Conservation (phyloP, 208 protist genomes). For the Acanthamoeba royreba region DNA sequence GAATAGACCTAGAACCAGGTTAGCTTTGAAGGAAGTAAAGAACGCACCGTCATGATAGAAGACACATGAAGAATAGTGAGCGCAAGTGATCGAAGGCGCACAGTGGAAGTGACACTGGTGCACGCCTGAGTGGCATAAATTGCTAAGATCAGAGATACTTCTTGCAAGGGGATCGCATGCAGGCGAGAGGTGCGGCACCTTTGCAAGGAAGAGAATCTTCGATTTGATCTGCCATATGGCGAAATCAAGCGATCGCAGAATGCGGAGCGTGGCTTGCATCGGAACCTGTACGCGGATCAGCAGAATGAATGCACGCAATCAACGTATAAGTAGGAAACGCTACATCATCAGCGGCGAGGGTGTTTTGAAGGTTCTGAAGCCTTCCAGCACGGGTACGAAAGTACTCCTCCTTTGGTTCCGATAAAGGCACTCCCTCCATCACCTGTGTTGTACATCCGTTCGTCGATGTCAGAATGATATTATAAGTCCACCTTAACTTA, state of each 20-base stretch:
- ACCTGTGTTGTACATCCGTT: neutral
- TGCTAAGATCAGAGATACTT: too few species aligned
- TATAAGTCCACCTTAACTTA: too few species aligned
- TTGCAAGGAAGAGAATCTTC: neutral
- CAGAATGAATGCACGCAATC: neutral
- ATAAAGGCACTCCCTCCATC: neutral
- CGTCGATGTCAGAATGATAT: too few species aligned
- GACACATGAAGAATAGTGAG: neutral
- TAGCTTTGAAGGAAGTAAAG: neutral
- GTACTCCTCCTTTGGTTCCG: neutral
- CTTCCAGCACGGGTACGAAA: neutral
- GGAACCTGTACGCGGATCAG: neutral
- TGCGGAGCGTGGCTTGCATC: neutral
- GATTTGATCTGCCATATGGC: constrained; percentile 8
- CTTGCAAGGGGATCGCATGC: too few species aligned
- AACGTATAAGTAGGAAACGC: neutral
- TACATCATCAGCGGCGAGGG: neutral
- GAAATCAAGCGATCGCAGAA: neutral
- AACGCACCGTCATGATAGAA: neutral
- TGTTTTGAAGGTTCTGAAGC: neutral
- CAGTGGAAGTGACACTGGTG: neutral
- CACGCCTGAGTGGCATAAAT: too few species aligned
- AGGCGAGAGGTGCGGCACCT: too few species aligned
- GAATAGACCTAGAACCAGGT: neutral
- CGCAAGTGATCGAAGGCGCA: neutral